Conservation (phyloP, 2,329 filamentous ascomycete genomes). For the Aspergillus sp. region DNA sequence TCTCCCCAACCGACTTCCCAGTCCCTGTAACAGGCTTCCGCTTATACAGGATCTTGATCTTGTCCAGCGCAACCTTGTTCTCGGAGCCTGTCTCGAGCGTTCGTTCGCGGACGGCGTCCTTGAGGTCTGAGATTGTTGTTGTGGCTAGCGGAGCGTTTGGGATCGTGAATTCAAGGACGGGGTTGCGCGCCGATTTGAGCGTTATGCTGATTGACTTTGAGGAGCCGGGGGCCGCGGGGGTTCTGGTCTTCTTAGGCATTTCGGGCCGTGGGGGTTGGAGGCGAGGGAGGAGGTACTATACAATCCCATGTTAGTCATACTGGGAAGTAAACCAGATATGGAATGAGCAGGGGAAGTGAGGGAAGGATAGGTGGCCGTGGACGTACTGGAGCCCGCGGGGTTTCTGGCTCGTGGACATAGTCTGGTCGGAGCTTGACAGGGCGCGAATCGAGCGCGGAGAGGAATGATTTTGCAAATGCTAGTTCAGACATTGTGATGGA, state of each 20-base stretch:
- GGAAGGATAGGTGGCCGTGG: not conserved
- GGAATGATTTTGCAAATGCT: slow-evolving; percentile 81
- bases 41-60: slow-evolving; percentile 82
- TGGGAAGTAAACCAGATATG: not conserved
- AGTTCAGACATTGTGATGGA: slow-evolving; percentile 73
- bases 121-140: slow-evolving; percentile 79
- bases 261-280: slow-evolving; percentile 48
- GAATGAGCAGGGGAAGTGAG: not conserved
- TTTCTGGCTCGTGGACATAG: slow-evolving; percentile 85
- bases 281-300: slow-evolving; percentile 53
- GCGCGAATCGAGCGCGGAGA: slow-evolving; percentile 76
- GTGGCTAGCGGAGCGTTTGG: slow-evolving; percentile 62
- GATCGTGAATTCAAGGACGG: slow-evolving; percentile 70
- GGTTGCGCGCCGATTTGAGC: slow-evolving; percentile 70
- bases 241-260: slow-evolving; percentile 48
- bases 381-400: slow-evolving; percentile 77
- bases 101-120: slow-evolving; percentile 67
- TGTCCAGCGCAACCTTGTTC: slow-evolving; percentile 58
- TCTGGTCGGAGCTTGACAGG: slow-evolving; percentile 83
- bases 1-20: slow-evolving; percentile 72
- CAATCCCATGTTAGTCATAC: slow-evolving; percentile 3
- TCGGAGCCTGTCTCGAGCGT: slow-evolving; percentile 54
- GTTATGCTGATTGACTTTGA: slow-evolving; percentile 44
- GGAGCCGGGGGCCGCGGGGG: slow-evolving; percentile 40
- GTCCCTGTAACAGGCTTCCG: slow-evolving; percentile 80